Evolutionary conservation across 1,284 basidiomycete genomes (phyloP).

Genomic region (Ceratobasidium sp.): DNA sequence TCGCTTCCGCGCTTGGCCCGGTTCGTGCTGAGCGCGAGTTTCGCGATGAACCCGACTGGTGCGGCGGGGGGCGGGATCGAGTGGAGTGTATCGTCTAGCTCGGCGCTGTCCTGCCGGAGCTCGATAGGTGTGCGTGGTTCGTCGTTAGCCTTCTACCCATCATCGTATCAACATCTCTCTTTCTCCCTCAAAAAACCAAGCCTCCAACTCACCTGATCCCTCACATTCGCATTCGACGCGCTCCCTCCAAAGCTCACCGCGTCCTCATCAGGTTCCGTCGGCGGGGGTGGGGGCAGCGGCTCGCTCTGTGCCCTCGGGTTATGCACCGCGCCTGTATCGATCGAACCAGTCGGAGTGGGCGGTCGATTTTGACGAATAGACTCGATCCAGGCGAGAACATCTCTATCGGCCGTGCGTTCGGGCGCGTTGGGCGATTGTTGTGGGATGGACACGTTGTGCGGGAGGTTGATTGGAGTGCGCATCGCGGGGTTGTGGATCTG

Average conservation of each 20-base stretch:
- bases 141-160: neutral
- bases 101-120: constrained; percentile 29
- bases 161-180: neutral
- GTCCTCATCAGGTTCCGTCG: constrained; percentile 27
- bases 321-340: constrained; percentile 43
- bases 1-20: constrained; percentile 55
- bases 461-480: constrained; percentile 44
- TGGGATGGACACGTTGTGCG: constrained; percentile 36
- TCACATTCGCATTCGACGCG: constrained; percentile 51
- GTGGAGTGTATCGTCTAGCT: constrained; percentile 58
- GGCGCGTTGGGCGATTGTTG: constrained; percentile 25
- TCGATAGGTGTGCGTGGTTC: constrained; percentile 25
- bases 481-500: constrained; percentile 50
- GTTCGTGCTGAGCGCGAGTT: constrained; percentile 71
- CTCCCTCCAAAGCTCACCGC: constrained; percentile 31
- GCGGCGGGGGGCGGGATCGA: constrained; percentile 75
- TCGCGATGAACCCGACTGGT: constrained; percentile 79
- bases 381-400: constrained; percentile 78
- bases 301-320: constrained; percentile 12
- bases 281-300: constrained; percentile 6
- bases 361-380: constrained; percentile 57
- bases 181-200: neutral
- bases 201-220: constrained; percentile 51
- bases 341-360: constrained; percentile 57
- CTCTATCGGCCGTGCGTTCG: constrained; percentile 70